Percentiles rank a stretch among this genome's conserved stretches.
These are phyloP conservation scores for Tephrocybe sp. DNA, from an alignment of 768 basidiomycete genomes.

Conservation along the genomic window DNA sequence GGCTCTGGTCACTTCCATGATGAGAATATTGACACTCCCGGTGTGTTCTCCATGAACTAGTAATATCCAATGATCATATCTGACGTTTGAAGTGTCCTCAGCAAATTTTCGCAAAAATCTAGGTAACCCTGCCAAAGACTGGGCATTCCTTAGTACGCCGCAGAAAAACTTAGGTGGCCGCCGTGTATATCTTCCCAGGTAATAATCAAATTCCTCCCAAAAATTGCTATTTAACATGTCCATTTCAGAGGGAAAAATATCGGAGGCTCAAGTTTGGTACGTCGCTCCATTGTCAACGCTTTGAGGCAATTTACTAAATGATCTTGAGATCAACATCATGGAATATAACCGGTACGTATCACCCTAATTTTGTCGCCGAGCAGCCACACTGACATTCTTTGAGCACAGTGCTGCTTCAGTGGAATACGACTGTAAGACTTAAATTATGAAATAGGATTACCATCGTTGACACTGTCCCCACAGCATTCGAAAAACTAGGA, in stretches of 20 bases:
- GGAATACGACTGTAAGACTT: neutral
- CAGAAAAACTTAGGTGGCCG: neutral
- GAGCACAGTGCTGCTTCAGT: neutral
- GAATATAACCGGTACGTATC: neutral
- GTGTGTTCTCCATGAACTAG: neutral
- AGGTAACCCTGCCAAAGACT: neutral
- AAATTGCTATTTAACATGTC: neutral
- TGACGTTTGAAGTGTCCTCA: neutral
- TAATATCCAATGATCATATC: neutral
- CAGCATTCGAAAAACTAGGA: neutral
- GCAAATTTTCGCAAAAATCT: neutral
- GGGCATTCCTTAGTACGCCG: slow-evolving; percentile 2
- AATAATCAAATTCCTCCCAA: neutral
- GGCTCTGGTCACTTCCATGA: neutral
- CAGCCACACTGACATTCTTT: neutral
- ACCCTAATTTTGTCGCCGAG: neutral
- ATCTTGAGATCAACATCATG: neutral
- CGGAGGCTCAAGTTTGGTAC: slow-evolving; percentile 2
- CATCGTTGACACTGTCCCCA: neutral
- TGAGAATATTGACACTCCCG: neutral
- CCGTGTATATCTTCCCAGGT: slow-evolving; percentile 3
- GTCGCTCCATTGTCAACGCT: neutral
- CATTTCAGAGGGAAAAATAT: neutral
- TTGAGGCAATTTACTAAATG: neutral
- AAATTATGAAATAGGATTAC: neutral